Base-by-base conservation (phyloP, 257 asterid genomes). In the Penstemon barbatus region DNA sequence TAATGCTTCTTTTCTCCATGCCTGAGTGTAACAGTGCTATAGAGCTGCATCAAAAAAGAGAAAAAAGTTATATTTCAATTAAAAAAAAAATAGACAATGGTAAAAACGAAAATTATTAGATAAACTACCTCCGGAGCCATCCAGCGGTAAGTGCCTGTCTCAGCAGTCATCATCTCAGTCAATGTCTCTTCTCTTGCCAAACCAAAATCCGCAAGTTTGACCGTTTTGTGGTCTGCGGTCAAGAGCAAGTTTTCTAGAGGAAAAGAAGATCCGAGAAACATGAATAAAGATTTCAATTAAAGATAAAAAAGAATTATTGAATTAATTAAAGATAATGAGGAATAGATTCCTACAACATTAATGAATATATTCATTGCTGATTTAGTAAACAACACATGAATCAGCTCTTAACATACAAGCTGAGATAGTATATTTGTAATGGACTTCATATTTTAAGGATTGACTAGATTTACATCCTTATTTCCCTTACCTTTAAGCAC, bases 111-210 rank as follows among this genome's bases (percentile, higher is more conserved):
- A 38, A 61, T 42, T 39, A 39, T 36, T 41, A 8, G 68, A 53
- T n/a, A 43, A 8, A 57, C 9, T 72, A 88, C 85, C 96, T 90
- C 99, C 4, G 97, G 99, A 48, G 99, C 99, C 99, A 93, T 90
- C 99, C 99, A 93, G 52, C 97, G 97, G 70, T 93, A 93, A n/a
- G 99, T 93, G 83, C 99, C 97, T 0, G 99, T 93, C 84, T 93
- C 99, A 18, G 99, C 99, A 18, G 99, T 93, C 99, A 93, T 93
- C 99, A 93, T 93, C 85, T 93, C 97, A 13, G 99, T 93, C 87
- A 93, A 74, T 3, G 99, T 80, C 80, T 93, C 99, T 82, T 93
- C 97, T 81, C 99, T 87, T 57, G 99, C 99, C 85, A 93, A 81
- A 63, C 99, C 99, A 70, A 93, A 93, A 81, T 93, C 99, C 1